Conservation (phyloP, 176 grass and related monocot genomes). For the Triticum monococcum region DNA sequence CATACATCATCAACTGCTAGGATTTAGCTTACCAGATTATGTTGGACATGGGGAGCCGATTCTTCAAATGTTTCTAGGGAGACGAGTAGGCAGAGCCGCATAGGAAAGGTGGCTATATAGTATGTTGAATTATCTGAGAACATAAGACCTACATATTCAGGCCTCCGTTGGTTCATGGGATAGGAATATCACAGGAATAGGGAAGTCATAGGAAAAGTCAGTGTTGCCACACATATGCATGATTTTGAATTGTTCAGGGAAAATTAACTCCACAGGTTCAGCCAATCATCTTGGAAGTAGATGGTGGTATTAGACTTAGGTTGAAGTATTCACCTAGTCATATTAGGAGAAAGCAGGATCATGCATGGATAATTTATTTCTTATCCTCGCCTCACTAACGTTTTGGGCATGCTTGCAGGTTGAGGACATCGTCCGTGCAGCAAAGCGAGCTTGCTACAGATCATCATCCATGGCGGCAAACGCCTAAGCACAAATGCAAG, state of each 20-base stretch:
- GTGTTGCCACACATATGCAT: too few species aligned
- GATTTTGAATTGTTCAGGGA: neutral
- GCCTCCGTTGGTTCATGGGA: too few species aligned
- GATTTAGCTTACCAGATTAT: neutral
- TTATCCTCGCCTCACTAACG: neutral
- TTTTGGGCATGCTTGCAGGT: conserved; percentile 44
- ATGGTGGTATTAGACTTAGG: neutral
- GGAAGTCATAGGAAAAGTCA: too few species aligned
- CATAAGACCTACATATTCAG: neutral
- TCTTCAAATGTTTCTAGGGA: neutral
- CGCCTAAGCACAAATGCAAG: conserved; percentile 33
- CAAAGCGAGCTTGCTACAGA: conserved; percentile 86
- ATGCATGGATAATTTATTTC: neutral
- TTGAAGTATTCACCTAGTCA: neutral
- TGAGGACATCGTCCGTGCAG: conserved; percentile 90
- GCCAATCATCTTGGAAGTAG: neutral
- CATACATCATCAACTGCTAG: neutral
- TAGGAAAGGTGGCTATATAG: too few species aligned
- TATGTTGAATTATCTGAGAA: neutral
- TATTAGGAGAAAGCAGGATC: neutral
- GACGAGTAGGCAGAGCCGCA: neutral
- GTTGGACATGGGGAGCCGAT: neutral
- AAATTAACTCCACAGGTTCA: neutral
- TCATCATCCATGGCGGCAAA: conserved; percentile 61
- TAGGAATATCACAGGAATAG: too few species aligned